Percentiles rank a stretch among this genome's conserved stretches.
Conservation (phyloP, 2,329 filamentous ascomycete genomes). For the Claviceps lovelessii region DNA sequence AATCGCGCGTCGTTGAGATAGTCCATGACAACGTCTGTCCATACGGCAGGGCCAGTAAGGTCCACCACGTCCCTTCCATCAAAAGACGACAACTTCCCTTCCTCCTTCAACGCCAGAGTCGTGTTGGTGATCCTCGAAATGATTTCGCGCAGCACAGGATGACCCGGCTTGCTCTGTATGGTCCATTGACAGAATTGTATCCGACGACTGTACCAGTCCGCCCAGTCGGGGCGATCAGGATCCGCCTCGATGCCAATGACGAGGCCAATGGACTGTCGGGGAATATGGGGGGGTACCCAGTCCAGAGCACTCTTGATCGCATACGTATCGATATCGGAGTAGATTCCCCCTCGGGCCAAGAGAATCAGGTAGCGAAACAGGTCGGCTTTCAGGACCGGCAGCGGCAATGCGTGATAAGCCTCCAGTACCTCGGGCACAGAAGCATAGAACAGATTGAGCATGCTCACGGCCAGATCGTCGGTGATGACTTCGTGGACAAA, state of each 20-base stretch:
- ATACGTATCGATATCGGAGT: constrained; percentile 83
- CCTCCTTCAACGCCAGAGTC: constrained; percentile 57
- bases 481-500: constrained; percentile 96
- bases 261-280: constrained; percentile 65
- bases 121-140: constrained; percentile 75
- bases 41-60: constrained; percentile 84
- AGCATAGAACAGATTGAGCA: constrained; percentile 77
- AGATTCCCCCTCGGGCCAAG: constrained; percentile 49
- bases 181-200: constrained; percentile 99
- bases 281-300: constrained; percentile 72
- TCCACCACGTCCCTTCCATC: constrained; percentile 68
- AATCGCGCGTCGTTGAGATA: constrained; percentile 88
- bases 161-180: constrained; percentile 87
- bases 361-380: constrained; percentile 64
- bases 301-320: constrained; percentile 71
- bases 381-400: constrained; percentile 65
- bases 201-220: constrained; percentile 85
- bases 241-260: constrained; percentile 94
- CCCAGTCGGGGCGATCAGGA: constrained; percentile 83
- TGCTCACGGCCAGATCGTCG: constrained; percentile 68
- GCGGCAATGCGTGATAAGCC: constrained; percentile 57
- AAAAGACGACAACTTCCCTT: constrained; percentile 46
- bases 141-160: constrained; percentile 78
- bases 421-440: constrained; percentile 65
- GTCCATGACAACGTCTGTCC: constrained; percentile 83